Percentiles rank a stretch among this genome's conserved stretches.
phyloP scores from a whole-genome alignment of 2,329 filamentous ascomycete species.

The Saccharata proteae region DNA sequence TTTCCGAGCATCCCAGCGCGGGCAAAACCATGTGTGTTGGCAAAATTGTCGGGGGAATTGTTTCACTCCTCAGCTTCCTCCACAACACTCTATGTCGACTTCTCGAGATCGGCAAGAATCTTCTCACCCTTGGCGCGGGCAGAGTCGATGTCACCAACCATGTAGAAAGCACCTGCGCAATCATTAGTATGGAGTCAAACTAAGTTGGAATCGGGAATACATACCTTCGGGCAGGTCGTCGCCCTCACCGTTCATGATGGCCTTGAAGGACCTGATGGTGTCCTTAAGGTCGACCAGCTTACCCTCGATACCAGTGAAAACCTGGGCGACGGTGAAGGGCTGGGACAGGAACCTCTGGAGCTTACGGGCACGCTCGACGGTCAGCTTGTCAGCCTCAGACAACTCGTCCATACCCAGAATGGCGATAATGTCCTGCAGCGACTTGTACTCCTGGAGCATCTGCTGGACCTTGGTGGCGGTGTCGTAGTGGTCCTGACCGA shows the following conservation, averaged over 20 bases:
- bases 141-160: conserved; percentile 92
- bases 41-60: too few relatives aligned
- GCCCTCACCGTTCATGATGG: conserved; percentile 87
- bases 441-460: conserved; percentile 99
- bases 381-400: conserved; percentile 98
- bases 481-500: conserved; percentile 96
- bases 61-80: too few relatives aligned
- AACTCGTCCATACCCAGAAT: conserved; percentile 99
- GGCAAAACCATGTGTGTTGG: too few relatives aligned
- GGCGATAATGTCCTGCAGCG: conserved; percentile 99
- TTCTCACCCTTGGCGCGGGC: conserved; percentile 97
- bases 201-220: conserved; percentile 13
- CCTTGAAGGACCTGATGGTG: conserved; percentile 95
- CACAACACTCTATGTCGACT: conserved; percentile 16
- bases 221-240: conserved; percentile 89
- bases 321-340: conserved; percentile 84
- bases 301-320: conserved; percentile 93
- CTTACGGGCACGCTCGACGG: conserved; percentile 99
- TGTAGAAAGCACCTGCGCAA: conserved; percentile 64
- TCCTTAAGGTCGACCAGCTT: conserved; percentile 96
- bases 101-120: conserved; percentile 91
- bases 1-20: too few relatives aligned
- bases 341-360: conserved; percentile 99
- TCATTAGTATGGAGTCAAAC: conserved; percentile 17
- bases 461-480: conserved; percentile 92